Base-by-base conservation (phyloP, 192 early-diverging fungal species). In the Irineochytrium annulatum region DNA sequence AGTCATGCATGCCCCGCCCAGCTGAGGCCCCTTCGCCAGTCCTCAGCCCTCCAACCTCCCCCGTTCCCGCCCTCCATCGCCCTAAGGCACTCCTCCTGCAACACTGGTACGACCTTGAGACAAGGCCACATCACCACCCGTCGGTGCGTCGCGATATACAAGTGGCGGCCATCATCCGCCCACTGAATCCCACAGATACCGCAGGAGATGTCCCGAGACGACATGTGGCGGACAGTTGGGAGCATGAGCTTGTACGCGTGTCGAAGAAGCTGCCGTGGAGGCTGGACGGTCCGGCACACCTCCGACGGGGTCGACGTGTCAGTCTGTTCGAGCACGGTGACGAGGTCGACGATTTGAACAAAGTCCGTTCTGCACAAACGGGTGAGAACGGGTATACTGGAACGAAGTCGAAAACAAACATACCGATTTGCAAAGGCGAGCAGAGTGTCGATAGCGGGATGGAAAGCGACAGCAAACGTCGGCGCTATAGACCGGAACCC, bases 271-370 rank as follows among this genome's bases (percentile, higher is more conserved):
- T 60, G 58, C 13, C 58, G 58, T 17, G 58, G 58, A 1, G 58
- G 58, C 30, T 45, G 51, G 24, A 60, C 31, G 46, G 46, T 5
- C 8, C 17, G 11, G 20, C 3, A 49, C n/a, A 11, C 24, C 6
- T 16, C 17, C 13, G 17, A 19, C 11, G 24, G 11, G 14, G 43
- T 17, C 30, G 33, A 14, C 11, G 24, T 13, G 43, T 11, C 28
- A 27, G 55, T 13, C 22, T 14, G 16, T 1, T 27, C 30, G 35
- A 43, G 22, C 20, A 56, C 45, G 19, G 14, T 52, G 5, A 17
- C n/a, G 5, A 63, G 1, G 26, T 63, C 61, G 28, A 63, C 52
- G 31, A 63, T 60, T 13, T 63, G 61, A 31, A 63, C 55, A 33
- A 32, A 55, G 17, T 34, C 51, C 32, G 39, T 44, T 35, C 51